These are phyloP conservation scores for Claviceps arundinis DNA, from an alignment of 2,329 filamentous ascomycete species.

Conservation along the genomic window DNA sequence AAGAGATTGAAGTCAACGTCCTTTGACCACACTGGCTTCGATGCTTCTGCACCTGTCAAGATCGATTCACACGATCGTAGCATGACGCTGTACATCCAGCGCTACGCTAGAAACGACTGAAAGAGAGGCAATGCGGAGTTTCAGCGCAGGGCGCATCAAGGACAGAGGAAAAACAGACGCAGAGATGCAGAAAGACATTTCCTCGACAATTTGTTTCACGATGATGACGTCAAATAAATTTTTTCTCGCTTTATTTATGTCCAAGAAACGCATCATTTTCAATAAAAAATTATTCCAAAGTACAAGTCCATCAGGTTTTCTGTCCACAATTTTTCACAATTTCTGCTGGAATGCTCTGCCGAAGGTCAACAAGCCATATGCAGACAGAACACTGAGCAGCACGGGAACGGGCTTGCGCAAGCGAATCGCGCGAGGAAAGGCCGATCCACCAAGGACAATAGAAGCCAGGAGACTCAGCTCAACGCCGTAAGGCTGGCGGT, in stretches of 20 bases:
- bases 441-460: conserved; percentile 67
- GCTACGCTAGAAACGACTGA: not conserved
- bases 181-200: not conserved
- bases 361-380: conserved; percentile 68
- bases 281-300: no score
- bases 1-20: not conserved
- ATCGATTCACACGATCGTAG: not conserved
- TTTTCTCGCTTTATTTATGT: not conserved
- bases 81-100: not conserved
- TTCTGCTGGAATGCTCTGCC: conserved; percentile 49
- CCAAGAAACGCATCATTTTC: not conserved
- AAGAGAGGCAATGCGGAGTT: no score
- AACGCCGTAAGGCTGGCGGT: conserved; percentile 63
- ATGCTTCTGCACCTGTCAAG: not conserved
- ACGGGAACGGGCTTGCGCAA: conserved; percentile 74
- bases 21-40: not conserved
- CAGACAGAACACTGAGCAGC: conserved; percentile 63
- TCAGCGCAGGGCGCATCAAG: not conserved
- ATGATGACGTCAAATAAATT: not conserved
- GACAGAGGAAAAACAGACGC: no score
- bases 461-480: conserved; percentile 85
- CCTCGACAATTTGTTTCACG: not conserved
- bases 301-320: no score
- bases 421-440: conserved; percentile 76
- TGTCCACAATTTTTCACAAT: conserved; percentile 13